Evolutionary conservation across 768 basidiomycete genomes (phyloP), one percentile per base, ranked within the genome.

Genomic region (Sporobolomyces pararoseus): DNA sequence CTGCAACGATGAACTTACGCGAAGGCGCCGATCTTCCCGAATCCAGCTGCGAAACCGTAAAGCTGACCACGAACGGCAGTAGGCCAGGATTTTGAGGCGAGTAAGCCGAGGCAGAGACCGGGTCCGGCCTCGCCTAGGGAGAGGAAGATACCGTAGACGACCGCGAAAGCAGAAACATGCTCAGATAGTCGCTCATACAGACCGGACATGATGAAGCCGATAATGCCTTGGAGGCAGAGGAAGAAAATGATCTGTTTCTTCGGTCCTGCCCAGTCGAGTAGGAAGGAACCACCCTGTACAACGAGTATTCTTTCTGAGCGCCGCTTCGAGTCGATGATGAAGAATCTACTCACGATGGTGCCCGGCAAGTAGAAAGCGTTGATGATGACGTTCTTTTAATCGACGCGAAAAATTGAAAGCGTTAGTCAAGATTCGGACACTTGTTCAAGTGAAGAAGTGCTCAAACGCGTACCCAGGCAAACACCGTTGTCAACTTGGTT

Each of bases 141-240:
- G 75, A 94, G 78, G 84, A 96, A 96, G 57, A 96, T 85, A 19
- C 93, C 94, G 75, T 96, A 95, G 12, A 96, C 81, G 39, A 94
- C 86, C 7, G 78, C 77, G 63, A 82, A 80, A 31, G 77, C 77
- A 14, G 77, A 77, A 47, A 80, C 83, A 70, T 89, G 82, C 5
- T 81, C 76, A 17, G 84, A 84, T 63, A 92, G 81, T 80, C 82
- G 81, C 31, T 70, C 76, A 80, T 94, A 96, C 25, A 86, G 81
- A 2, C 90, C 94, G 70, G 89, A 89, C 88, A 97, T 90, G 78
- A 91, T 85, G 80, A 96, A 96, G 9, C 94, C 80, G 49, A 80
- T 63, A 54, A 75, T 39, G 27, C 62, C 73, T 29, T 64, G 57
- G 0, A 71, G 47, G 44, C 66, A 66, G 21, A 74, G 66, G 39